These are phyloP conservation scores for Oryza glumipatula DNA, from an alignment of 176 grass and related monocot genomes.

Conservation along the genomic window DNA sequence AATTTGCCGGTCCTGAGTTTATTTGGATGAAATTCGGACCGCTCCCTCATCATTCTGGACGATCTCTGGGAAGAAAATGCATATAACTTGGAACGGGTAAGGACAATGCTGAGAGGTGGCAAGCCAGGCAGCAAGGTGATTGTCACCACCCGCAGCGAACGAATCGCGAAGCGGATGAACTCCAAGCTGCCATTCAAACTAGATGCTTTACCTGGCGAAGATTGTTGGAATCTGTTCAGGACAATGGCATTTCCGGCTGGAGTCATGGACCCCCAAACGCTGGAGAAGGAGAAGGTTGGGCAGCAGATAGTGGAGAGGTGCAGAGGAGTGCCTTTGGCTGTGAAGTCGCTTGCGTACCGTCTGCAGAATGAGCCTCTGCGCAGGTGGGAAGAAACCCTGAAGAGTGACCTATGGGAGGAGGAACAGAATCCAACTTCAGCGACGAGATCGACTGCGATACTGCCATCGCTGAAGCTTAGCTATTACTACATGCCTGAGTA, in stretches of 20 bases:
- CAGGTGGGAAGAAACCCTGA: no score
- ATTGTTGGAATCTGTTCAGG: conserved; percentile 16
- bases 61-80: conserved; percentile 12
- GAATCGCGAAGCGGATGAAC: conserved; percentile 1
- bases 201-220: not conserved
- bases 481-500: conserved; percentile 19
- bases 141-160: not conserved
- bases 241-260: no score
- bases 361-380: no score
- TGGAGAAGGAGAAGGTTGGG: not conserved
- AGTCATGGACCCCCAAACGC: no score
- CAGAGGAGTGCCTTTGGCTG: conserved; percentile 13
- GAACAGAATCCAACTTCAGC: no score
- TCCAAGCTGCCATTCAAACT: not conserved
- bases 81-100: not conserved
- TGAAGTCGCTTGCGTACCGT: not conserved
- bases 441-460: not conserved
- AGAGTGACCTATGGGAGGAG: no score
- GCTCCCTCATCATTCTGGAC: conserved; percentile 1
- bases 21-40: not conserved
- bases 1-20: no score
- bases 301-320: conserved; percentile 11
- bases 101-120: not conserved
- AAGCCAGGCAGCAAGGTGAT: conserved; percentile 22
- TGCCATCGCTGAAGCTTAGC: conserved; percentile 23